These are phyloP conservation scores for Vigna nakashimae DNA, from an alignment of 306 rosid species.

Conservation along the genomic window DNA sequence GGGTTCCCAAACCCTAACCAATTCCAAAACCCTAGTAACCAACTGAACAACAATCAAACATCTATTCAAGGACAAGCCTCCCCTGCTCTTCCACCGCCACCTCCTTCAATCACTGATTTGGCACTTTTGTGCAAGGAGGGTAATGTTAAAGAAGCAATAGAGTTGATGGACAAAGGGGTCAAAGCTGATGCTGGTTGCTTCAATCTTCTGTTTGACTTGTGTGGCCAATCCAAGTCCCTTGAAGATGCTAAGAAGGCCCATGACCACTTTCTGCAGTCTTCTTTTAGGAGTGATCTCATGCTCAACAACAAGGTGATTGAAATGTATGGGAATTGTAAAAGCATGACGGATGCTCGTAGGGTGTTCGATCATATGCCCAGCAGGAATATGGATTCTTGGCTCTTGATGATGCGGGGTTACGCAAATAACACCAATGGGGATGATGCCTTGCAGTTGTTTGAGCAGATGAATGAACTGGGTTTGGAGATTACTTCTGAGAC, in stretches of 20 bases:
- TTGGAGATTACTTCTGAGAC: too few species aligned
- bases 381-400: slow-evolving; percentile 76
- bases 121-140: slow-evolving; percentile 65
- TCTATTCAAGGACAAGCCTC: slow-evolving; percentile 44
- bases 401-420: slow-evolving; percentile 72
- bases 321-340: slow-evolving; percentile 78
- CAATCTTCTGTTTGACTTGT: slow-evolving; percentile 57
- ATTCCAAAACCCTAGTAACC: slow-evolving; percentile 40
- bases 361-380: slow-evolving; percentile 90
- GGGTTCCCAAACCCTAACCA: slow-evolving; percentile 43
- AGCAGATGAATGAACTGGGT: slow-evolving; percentile 75
- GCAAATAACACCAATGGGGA: slow-evolving; percentile 82
- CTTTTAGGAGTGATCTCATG: slow-evolving; percentile 63
- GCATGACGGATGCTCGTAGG: slow-evolving; percentile 82
- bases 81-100: slow-evolving; percentile 14
- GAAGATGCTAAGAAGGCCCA: slow-evolving; percentile 84
- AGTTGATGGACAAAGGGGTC: slow-evolving; percentile 76
- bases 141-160: slow-evolving; percentile 74
- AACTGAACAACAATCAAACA: slow-evolving; percentile 49
- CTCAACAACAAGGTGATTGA: slow-evolving; percentile 73
- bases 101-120: slow-evolving; percentile 62
- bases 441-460: slow-evolving; percentile 83
- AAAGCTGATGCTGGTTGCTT: slow-evolving; percentile 80
- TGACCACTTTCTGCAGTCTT: slow-evolving; percentile 80
- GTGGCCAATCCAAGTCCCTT: slow-evolving; percentile 63